Base-by-base conservation (phyloP, 2,329 filamentous ascomycete genomes). In the Xylaria sp. region DNA sequence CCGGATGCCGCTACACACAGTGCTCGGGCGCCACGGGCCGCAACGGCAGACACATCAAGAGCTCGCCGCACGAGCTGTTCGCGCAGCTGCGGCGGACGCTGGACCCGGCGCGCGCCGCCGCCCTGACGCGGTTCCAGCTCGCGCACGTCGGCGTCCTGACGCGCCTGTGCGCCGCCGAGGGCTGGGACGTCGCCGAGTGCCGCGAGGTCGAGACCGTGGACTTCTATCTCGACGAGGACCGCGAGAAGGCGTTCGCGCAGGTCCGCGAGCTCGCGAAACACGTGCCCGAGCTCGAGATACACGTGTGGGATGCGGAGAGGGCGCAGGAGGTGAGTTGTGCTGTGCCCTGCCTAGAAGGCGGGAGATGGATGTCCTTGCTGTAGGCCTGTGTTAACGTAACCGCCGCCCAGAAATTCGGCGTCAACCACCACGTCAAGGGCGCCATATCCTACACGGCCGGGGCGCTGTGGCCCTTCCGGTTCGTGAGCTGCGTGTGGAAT, bases 1-100 rank as follows among this genome's bases (percentile, higher is more conserved):
- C n/a, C n/a, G n/a, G n/a, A n/a, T n/a, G n/a, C n/a, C n/a, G n/a
- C n/a, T n/a, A n/a, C n/a, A n/a, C n/a, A n/a, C n/a, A n/a, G n/a
- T 80, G 78, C 57, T 76, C 74, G 8, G 80, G 81, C 16, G 81
- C 80, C 2, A 83, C 81, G 7, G 80, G 77, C 1, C 73, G 81
- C 44, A 82, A 82, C 56, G 80, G 79, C 18, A 80, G 78, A 0
- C 79, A 80, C 63, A 75, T 81, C 56, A 80, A 82, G 63, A 65
- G 70, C 21, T 67, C 69, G 2, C 74, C 78, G 2, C 74, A 79
- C 53, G 72, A 75, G 48, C 66, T 74, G 40, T 80, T 78, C 46
- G 62, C 66, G 2, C 54, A 52, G 2, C 63, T 77, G 4, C 69
- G 69, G 26, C 45, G 44, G 4, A 61, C 46, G 7, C 45, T 75